Evolutionary conservation across 1,139 yeast species (phyloP).

Genomic region (Keqinozyma sinolaborantium): DNA sequence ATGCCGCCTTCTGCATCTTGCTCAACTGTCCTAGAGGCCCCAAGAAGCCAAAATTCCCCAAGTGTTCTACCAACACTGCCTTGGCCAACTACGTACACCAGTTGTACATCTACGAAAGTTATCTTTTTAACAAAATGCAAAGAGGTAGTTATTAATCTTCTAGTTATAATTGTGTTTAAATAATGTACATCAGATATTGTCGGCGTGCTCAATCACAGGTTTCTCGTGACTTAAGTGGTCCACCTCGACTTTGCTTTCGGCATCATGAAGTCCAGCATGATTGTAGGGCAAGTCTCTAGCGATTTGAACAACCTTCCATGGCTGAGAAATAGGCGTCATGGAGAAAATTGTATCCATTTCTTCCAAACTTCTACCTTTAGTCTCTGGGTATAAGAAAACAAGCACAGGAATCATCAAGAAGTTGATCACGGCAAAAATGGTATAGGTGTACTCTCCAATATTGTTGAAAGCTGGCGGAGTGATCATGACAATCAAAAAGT

Average conservation of each 20-base stretch:
- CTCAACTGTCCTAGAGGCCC: slow-evolving; percentile 1
- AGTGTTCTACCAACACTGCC: slow-evolving; percentile 21
- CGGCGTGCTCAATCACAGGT: neutral
- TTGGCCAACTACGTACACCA: slow-evolving; percentile 21
- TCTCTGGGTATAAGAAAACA: slow-evolving; percentile 58
- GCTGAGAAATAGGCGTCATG: slow-evolving; percentile 29
- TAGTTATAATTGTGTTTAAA: no score
- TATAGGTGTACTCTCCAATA: slow-evolving; percentile 30
- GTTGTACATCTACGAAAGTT: slow-evolving; percentile 14
- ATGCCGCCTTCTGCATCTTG: neutral
- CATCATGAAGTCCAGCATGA: slow-evolving; percentile 16
- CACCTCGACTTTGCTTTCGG: slow-evolving; percentile 3
- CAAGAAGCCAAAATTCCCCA: slow-evolving; percentile 16
- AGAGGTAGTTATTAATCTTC: no score
- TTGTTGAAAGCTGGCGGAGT: slow-evolving; percentile 30
- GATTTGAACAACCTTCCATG: slow-evolving; percentile 37
- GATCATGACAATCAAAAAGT: slow-evolving; percentile 43
- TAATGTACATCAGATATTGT: no score
- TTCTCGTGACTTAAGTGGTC: neutral
- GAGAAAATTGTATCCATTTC: slow-evolving; percentile 60
- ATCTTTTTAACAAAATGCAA: slow-evolving; percentile 1
- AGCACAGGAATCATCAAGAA: slow-evolving; percentile 50
- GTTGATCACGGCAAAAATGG: slow-evolving; percentile 39
- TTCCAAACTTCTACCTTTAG: slow-evolving; percentile 56
- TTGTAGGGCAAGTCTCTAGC: slow-evolving; percentile 30